Evolutionary conservation across 768 basidiomycete genomes (phyloP).

Genomic region (Chalciporus sphaerocephalus): DNA sequence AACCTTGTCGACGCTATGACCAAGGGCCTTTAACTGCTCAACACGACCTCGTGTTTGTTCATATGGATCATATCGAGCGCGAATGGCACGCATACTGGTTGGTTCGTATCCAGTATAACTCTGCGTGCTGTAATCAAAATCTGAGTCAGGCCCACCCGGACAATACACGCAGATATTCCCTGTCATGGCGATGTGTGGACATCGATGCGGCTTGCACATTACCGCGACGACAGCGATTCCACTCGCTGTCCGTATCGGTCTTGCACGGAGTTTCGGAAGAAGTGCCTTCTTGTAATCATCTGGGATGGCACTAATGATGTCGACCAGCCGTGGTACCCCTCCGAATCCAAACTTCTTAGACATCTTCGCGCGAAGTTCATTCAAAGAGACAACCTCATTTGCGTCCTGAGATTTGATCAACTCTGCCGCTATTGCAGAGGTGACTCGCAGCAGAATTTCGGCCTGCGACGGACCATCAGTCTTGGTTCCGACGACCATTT

Average conservation of each 20-base stretch:
- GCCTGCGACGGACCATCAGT: constrained; percentile 72
- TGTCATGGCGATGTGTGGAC: constrained; percentile 99
- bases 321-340: constrained; percentile 88
- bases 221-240: constrained; percentile 99
- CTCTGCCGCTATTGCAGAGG: constrained; percentile 91
- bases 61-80: constrained; percentile 94
- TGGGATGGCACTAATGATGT: constrained; percentile 97
- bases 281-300: constrained; percentile 94
- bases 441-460: constrained; percentile 84
- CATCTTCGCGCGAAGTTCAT: constrained; percentile 79
- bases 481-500: constrained; percentile 41
- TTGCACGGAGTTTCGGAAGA: constrained; percentile 82
- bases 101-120: constrained; percentile 95
- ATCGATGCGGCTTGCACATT: constrained; percentile 99
- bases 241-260: constrained; percentile 94
- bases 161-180: constrained; percentile 99
- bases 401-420: constrained; percentile 85
- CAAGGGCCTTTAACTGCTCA: constrained; percentile 92
- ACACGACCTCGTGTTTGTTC: constrained; percentile 95
- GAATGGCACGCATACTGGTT: constrained; percentile 98
- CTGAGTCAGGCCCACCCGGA: constrained; percentile 97
- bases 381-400: constrained; percentile 76
- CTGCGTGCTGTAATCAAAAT: constrained; percentile 99
- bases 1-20: constrained; percentile 96
- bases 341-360: constrained; percentile 87